These are phyloP conservation scores for Solanum sejunctum DNA, from an alignment of 257 asterid species.

Conservation along the genomic window DNA sequence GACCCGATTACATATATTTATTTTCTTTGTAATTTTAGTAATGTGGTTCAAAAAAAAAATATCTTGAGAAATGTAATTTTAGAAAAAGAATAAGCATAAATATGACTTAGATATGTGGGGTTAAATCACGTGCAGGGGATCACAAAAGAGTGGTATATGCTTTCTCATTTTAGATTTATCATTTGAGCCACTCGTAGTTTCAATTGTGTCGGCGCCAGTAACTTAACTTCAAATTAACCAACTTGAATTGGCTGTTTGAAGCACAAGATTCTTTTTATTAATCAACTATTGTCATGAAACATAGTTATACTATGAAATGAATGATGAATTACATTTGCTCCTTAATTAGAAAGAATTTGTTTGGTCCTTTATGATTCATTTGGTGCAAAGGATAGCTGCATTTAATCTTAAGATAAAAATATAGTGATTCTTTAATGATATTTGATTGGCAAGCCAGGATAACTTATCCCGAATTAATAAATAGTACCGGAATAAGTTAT, in stretches of 20 bases:
- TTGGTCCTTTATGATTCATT: not conserved
- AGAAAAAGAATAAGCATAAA: not conserved
- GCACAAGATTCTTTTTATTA: not conserved
- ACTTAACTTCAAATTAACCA: not conserved
- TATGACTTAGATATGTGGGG: not conserved
- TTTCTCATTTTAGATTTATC: not conserved
- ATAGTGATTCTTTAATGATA: too few species aligned
- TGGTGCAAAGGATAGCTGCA: too few species aligned
- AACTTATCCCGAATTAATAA: too few species aligned
- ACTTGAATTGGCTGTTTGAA: not conserved
- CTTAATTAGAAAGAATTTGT: not conserved
- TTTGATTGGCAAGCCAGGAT: too few species aligned
- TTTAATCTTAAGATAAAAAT: too few species aligned
- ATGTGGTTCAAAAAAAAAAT: not conserved
- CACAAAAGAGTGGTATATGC: not conserved
- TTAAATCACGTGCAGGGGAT: slow-evolving; percentile 1
- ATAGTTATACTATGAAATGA: not conserved
- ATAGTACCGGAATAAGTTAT: too few species aligned
- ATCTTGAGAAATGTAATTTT: not conserved
- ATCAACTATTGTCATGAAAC: not conserved
- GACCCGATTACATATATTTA: not conserved
- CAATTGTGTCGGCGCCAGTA: not conserved
- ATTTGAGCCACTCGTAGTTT: not conserved
- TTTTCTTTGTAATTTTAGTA: not conserved
- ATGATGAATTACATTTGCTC: not conserved